Evolutionary conservation across 2,329 filamentous ascomycete genomes (phyloP), one percentile per base, ranked within the genome.

Genomic region (Davidsoniella neocaledoniae): DNA sequence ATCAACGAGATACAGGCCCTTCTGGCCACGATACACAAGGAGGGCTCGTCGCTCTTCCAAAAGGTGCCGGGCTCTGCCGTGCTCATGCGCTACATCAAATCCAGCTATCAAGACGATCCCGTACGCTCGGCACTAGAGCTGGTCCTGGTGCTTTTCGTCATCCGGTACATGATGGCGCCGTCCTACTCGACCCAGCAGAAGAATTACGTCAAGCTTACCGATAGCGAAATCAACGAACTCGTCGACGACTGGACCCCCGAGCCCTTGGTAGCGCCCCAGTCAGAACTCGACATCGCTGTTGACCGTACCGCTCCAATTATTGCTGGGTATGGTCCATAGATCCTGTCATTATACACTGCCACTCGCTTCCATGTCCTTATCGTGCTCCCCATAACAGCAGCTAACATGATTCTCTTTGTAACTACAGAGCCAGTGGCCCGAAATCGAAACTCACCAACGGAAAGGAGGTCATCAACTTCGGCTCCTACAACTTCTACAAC

Each of bases 401-500:
- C 43, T 49, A 43, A 33, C 12, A 14, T 33, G 2, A 14, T n/a
- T 40, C 29, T 44, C n/a, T 44, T 46, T 39, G 36, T n/a, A n/a
- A 42, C 21, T 53, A 44, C 60, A 93, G 86, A 46, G 83, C 90
- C 4, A 88, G 87, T 1, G 88, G 86, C 8, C 88, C 91, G 43
- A 94, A 91, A 64, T 81, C 83, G 46, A 95, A 91, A 64, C 76
- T 98, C 50, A 72, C 79, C 44, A 94, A 81, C 64, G 91, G 91
- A 58, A 83, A 86, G 56, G 94, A 84, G 16, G 91, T 95, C 21
- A 86, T 77, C 51, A 98, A 98, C 62, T 80, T 98, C 55, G 90
- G 86, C 37, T 93, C 86, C 1, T 91, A 87, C 68, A 98, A 98
- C 65, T 94, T 91, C 66, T 96, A 94, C 72, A 96, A 98, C 68